These are phyloP conservation scores for Ustilago trichophora DNA, from an alignment of 1,284 basidiomycete genomes.

Conservation along the genomic window DNA sequence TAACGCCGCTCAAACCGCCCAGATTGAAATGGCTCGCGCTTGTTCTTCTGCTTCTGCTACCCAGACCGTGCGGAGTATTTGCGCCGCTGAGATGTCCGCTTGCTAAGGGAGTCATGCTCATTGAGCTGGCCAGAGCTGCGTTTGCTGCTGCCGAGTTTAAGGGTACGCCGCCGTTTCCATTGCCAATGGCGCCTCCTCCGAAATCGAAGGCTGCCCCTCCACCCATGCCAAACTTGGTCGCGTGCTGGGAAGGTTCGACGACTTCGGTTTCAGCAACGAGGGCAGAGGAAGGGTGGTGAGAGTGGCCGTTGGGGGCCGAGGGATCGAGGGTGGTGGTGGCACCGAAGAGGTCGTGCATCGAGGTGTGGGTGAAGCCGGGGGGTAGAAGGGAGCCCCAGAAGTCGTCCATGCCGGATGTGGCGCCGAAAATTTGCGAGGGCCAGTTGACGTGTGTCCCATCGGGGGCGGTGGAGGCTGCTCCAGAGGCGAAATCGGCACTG, in stretches of 20 bases:
- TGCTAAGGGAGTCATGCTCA: slow-evolving; percentile 29
- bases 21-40: slow-evolving; percentile 27
- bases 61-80: slow-evolving; percentile 31
- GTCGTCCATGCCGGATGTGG: slow-evolving; percentile 43
- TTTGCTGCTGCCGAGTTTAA: slow-evolving; percentile 27
- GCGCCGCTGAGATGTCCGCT: slow-evolving; percentile 26
- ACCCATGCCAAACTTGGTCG: slow-evolving; percentile 48
- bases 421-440: slow-evolving; percentile 29
- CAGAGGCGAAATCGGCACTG: not conserved
- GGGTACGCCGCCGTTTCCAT: slow-evolving; percentile 44
- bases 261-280: slow-evolving; percentile 11
- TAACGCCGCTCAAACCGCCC: slow-evolving; percentile 20
- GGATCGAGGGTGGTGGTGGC: slow-evolving; percentile 16
- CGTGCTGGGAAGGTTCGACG: slow-evolving; percentile 14
- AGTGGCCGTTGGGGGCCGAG: too few species aligned
- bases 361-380: slow-evolving; percentile 47
- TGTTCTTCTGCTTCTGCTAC: slow-evolving; percentile 21
- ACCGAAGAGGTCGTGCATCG: slow-evolving; percentile 49
- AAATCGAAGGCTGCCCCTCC: slow-evolving; percentile 46
- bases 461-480: not conserved
- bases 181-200: slow-evolving; percentile 44
- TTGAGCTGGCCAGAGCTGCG: slow-evolving; percentile 20
- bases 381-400: slow-evolving; percentile 58
- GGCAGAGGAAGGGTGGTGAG: too few species aligned
- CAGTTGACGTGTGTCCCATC: slow-evolving; percentile 31